Evolutionary conservation across 2,329 filamentous ascomycete species (phyloP), one percentile per base, ranked within the genome.

Genomic region (Ilyonectria robusta): DNA sequence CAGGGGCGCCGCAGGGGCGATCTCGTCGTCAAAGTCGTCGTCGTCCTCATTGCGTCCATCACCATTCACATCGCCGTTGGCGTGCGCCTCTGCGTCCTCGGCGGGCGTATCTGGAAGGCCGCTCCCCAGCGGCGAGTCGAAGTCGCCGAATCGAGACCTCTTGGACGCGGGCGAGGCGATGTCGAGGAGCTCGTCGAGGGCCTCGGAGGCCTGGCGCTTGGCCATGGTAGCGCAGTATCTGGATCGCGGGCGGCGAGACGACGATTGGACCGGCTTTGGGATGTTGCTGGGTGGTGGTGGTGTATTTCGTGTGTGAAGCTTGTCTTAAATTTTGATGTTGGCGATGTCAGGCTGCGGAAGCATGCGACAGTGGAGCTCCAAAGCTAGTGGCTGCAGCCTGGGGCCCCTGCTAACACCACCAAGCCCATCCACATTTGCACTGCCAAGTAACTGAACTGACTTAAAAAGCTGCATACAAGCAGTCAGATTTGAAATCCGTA

Each of bases 181-280:
- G 62, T 83, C 87, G 42, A 81, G 79, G 50, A 88, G 78, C 68
- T 90, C 87, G 42, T 90, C 89, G 44, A 91, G 83, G 47, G 88
- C 83, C 78, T 91, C 88, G 33, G 86, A 85, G 62, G 89, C 89
- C 64, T 86, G 85, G 67, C 89, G 86, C 81, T 92, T 91, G 59
- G 82, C 81, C 84, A 82, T 83, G 56, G 51, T 72, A 21, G 46
- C 56, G 59, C 40, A 57, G 15, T 8, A 44, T 44, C 33, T n/a
- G 21, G 15, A 23, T n/a, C 3, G 10, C 33, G 15, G 7, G 17
- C n/a, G 15, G 44, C 6, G 40, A 0, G 17, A 33, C 17, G 4
- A 19, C 15, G 8, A 7, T 10, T 35, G 9, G 13, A 8, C n/a
- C 17, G 33, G 33, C 17, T 26, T 40, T 26, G 10, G 26, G n/a